Percentiles rank a stretch among this genome's conserved stretches.
These are phyloP conservation scores for Hemileccinum impolitum DNA, from an alignment of 768 basidiomycete genomes.

Conservation along the genomic window DNA sequence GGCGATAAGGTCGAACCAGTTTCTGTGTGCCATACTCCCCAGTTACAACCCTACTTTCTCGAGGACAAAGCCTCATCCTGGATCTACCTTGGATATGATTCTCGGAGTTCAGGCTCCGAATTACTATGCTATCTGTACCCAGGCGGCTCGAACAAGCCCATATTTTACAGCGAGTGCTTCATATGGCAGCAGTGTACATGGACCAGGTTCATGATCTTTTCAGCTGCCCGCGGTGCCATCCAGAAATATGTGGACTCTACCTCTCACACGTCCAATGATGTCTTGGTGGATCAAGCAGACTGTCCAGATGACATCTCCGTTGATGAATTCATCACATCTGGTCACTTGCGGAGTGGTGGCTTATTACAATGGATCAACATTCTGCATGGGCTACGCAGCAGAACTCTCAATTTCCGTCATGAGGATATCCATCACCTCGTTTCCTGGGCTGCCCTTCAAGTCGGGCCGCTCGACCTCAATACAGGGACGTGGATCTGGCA, in stretches of 20 bases:
- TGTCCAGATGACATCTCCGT: constrained; percentile 36
- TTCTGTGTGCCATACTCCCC: constrained; percentile 27
- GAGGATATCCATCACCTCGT: constrained; percentile 39
- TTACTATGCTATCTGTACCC: too few relatives aligned
- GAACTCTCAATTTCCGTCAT: constrained; percentile 32
- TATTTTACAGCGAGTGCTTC: too few relatives aligned
- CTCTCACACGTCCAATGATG: constrained; percentile 34
- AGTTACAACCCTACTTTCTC: not conserved
- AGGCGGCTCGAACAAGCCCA: too few relatives aligned
- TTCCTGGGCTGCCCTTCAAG: constrained; percentile 28
- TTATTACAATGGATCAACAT: constrained; percentile 48
- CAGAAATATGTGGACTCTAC: too few relatives aligned
- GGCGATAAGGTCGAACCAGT: too few relatives aligned
- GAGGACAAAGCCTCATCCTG: not conserved
- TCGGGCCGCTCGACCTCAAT: constrained; percentile 23
- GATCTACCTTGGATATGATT: constrained; percentile 4
- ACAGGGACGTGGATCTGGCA: constrained; percentile 35
- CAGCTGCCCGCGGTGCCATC: too few relatives aligned
- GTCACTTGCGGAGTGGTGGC: constrained; percentile 28
- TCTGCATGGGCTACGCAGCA: constrained; percentile 35
- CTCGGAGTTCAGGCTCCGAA: too few relatives aligned
- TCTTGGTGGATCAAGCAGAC: constrained; percentile 36
- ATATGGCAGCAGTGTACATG: too few relatives aligned
- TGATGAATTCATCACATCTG: constrained; percentile 36
- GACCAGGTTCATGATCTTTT: too few relatives aligned